A percentile compares a stretch with the other conserved stretches of the same genome.
Evolutionary conservation across 805 yeast species (phyloP).

Genomic region (Candida khao-thaluensis): DNA sequence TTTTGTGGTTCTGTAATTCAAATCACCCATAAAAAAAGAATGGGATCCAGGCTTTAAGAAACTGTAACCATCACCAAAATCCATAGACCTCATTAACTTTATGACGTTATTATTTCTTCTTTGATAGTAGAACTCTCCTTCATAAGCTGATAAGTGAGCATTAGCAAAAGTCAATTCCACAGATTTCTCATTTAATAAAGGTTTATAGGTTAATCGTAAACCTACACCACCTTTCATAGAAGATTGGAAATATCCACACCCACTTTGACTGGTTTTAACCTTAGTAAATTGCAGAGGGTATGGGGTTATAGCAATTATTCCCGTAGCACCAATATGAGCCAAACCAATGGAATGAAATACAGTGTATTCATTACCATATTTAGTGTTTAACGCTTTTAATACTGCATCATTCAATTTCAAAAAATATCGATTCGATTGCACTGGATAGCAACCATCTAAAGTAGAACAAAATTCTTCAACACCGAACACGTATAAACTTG

Average conservation of each 20-base stretch:
- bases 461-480: constrained; percentile 64
- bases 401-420: constrained; percentile 35
- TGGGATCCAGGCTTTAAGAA: constrained; percentile 54
- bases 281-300: constrained; percentile 30
- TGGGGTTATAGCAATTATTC: constrained; percentile 51
- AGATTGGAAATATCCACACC: constrained; percentile 60
- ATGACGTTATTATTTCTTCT: constrained; percentile 55
- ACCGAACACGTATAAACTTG: constrained; percentile 57
- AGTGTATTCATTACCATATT: constrained; percentile 27
- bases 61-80: constrained; percentile 57
- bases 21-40: constrained; percentile 77
- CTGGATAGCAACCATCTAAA: constrained; percentile 50
- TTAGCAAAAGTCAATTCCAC: constrained; percentile 59
- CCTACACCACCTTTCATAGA: constrained; percentile 77
- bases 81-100: constrained; percentile 51
- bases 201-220: constrained; percentile 43
- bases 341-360: constrained; percentile 43
- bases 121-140: constrained; percentile 50
- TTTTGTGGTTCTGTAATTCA: constrained; percentile 67
- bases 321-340: constrained; percentile 57
- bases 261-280: constrained; percentile 31
- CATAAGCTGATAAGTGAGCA: constrained; percentile 78
- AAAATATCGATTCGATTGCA: constrained; percentile 36
- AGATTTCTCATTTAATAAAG: constrained; percentile 19
- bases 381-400: constrained; percentile 30